Percentiles rank a stretch among this genome's conserved stretches.
Evolutionary conservation across 1,139 yeast species (phyloP).

Genomic region (Geotrichum citri-aurantii): DNA sequence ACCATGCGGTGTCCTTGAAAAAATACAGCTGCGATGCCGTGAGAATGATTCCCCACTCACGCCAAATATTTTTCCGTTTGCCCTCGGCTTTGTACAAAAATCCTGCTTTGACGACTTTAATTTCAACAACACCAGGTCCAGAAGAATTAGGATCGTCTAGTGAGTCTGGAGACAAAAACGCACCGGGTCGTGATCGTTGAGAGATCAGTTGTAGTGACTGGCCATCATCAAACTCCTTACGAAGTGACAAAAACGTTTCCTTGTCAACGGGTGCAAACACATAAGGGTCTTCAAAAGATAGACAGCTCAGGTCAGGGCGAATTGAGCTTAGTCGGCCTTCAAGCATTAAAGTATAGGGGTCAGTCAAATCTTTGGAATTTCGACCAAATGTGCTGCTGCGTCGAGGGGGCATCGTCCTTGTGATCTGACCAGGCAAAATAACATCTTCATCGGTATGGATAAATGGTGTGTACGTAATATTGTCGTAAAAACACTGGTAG

Average conservation of each 20-base stretch:
- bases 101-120: conserved; percentile 40
- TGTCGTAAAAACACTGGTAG: conserved; percentile 59
- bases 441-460: conserved; percentile 37
- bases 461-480: conserved; percentile 55
- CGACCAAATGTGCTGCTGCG: conserved; percentile 28
- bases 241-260: conserved; percentile 29
- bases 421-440: conserved; percentile 12
- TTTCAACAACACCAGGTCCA: conserved; percentile 39
- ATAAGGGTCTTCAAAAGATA: conserved; percentile 33
- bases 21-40: conserved; percentile 40
- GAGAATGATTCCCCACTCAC: conserved; percentile 41
- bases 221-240: conserved; percentile 33
- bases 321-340: conserved; percentile 35
- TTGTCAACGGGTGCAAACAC: conserved; percentile 25
- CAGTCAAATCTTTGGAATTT: conserved; percentile 33
- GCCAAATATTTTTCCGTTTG: conserved; percentile 35
- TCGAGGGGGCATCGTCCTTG: conserved; percentile 21
- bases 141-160: conserved; percentile 27
- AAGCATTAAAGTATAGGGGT: conserved; percentile 38
- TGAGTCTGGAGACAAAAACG: conserved; percentile 29
- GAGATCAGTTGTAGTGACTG: conserved; percentile 36
- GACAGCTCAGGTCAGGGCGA: conserved; percentile 33
- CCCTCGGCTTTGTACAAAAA: conserved; percentile 36
- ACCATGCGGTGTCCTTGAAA: conserved; percentile 40
- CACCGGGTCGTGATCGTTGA: conserved; percentile 37